Conservation (phyloP, 495 filamentous ascomycete genomes). For the Trichoderma reesei region DNA sequence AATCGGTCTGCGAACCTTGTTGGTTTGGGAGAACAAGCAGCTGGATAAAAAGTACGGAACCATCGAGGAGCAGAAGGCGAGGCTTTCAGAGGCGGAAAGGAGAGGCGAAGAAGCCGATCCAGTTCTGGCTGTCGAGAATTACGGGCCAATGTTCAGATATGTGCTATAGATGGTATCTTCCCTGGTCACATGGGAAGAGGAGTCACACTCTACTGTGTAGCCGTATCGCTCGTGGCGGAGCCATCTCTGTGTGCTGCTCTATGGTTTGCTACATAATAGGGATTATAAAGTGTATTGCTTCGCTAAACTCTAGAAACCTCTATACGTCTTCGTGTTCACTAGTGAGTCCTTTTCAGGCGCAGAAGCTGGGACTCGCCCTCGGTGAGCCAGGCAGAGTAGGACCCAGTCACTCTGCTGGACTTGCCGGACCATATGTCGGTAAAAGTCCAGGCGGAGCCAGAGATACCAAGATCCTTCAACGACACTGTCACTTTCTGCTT, state of each 20-base stretch:
- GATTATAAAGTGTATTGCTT: neutral
- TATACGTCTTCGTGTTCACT: neutral
- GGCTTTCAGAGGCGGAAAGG: neutral
- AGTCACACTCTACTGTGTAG: no score
- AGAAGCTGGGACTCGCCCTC: conserved; percentile 15
- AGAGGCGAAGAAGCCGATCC: neutral
- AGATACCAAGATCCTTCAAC: conserved; percentile 19
- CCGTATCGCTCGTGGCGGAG: no score
- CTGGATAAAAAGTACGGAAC: conserved; percentile 31
- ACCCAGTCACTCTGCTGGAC: conserved; percentile 12
- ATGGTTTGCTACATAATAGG: no score
- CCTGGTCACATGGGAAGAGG: no score
- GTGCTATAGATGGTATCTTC: neutral
- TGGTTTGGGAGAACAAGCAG: conserved; percentile 53
- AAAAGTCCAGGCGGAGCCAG: conserved; percentile 14
- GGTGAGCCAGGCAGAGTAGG: conserved; percentile 13
- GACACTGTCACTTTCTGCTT: conserved; percentile 18
- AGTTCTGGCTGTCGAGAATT: neutral
- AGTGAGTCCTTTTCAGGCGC: conserved; percentile 1
- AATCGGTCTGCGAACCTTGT: conserved; percentile 32
- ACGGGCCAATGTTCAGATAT: conserved; percentile 4
- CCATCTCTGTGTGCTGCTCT: no score
- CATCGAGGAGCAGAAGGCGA: conserved; percentile 3
- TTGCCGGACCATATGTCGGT: conserved; percentile 19
- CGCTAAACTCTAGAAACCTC: neutral